Base-by-base conservation (phyloP, 176 grass and related monocot genomes). In the Canna indica region DNA sequence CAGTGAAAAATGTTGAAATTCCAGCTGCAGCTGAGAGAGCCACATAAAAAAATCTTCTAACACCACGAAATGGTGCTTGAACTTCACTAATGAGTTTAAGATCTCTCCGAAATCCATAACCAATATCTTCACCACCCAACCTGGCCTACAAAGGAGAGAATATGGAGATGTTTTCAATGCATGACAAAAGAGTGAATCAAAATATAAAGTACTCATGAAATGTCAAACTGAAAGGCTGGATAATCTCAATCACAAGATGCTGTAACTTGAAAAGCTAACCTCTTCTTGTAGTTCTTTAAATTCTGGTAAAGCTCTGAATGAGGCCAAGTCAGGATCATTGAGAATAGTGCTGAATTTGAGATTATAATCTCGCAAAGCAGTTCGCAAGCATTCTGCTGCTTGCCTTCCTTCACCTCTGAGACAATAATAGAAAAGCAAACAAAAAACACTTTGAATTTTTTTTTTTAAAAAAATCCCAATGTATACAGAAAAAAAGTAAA, bases 51-150 rank as follows among this genome's bases (percentile, higher is more conserved):
- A 97, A 97, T 76, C 69, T 97, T 76, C 94, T 78, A 41, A 97
- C 94, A 75, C 88, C 88, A 78, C 94, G 83, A 80, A 97, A 97
- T 69, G 94, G 94, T 73, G 86, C 86, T 64, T 86, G 94, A 80
- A 97, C 94, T 88, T 97, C 94, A 87, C 94, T 91, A 75, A 92
- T 97, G 46, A 97, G 84, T 78, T 97, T 92, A n/a, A 97, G 72
- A 32, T 92, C 94, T 73, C 94, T 90, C 76, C 75, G 80, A 60
- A 97, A 97, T 18, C 94, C 86, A 61, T 80, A 97, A 48, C 89
- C 94, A 81, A 97, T 83, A 74, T 90, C 84, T 80, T 92, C 84
- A 73, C 89, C 84, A 70, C 89, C 94, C 66, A 72, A 81, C 70
- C 88, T 92, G 80, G 89, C 94, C 94, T 97, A 47, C 60, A 64